phyloP scores from a whole-genome alignment of 2,329 filamentous ascomycete species.

The Cytospora piceicola region DNA sequence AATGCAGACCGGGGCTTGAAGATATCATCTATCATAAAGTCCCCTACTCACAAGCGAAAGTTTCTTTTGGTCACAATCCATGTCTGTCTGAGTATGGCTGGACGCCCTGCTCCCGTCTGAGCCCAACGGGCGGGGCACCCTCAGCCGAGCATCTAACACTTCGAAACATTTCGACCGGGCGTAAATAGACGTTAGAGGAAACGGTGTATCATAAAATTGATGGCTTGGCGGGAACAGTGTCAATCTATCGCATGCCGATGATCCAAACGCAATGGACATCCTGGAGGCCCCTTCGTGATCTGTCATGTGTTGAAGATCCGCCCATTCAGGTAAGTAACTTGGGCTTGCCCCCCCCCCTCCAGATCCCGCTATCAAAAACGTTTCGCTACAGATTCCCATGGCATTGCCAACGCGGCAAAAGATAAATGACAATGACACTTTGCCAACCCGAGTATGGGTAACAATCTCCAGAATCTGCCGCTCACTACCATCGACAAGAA shows the following conservation, averaged over 20 bases:
- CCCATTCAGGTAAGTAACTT: background rate
- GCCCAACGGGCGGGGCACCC: conserved; percentile 3
- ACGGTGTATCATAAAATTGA: background rate
- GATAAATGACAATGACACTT: background rate
- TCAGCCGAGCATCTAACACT: background rate
- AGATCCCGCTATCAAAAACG: background rate
- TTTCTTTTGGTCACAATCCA: background rate
- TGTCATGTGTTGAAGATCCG: background rate
- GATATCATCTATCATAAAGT: background rate
- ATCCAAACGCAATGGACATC: background rate
- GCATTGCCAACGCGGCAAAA: background rate
- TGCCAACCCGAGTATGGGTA: background rate
- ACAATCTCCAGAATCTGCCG: background rate
- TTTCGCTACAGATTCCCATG: background rate
- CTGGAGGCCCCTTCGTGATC: background rate
- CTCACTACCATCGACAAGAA: background rate
- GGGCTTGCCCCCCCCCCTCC: background rate
- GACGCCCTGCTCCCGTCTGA: background rate
- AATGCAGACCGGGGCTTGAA: background rate
- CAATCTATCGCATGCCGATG: background rate
- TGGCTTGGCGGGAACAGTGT: background rate
- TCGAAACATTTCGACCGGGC: background rate
- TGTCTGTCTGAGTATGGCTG: background rate
- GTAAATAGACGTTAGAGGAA: background rate
- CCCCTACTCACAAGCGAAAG: background rate